phyloP scores from a whole-genome alignment of 768 basidiomycete genomes.

The Phanerochaete sordida region DNA sequence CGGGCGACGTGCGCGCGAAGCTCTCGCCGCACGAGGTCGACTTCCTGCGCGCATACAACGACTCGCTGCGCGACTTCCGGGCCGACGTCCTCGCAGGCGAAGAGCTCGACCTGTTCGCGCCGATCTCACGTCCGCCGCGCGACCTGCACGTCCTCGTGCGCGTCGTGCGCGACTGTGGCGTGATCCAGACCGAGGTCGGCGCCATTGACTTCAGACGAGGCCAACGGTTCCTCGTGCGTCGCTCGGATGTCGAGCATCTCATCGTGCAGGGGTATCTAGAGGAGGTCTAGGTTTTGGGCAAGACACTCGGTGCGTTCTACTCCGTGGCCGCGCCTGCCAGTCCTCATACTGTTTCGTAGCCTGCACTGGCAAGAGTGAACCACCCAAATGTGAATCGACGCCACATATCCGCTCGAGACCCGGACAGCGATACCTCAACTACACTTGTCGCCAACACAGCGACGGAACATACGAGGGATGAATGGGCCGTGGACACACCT shows the following conservation, averaged over 20 bases:
- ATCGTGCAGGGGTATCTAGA: conserved; percentile 93
- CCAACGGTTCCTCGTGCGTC: conserved; percentile 82
- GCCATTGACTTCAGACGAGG: conserved; percentile 89
- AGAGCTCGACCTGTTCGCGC: conserved; percentile 83
- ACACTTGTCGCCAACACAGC: no score
- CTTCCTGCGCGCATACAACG: conserved; percentile 79
- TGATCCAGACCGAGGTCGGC: conserved; percentile 89
- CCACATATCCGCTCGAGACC: no score
- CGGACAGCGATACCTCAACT: no score
- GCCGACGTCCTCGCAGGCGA: conserved; percentile 57
- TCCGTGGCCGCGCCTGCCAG: no score
- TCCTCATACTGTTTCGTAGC: no score
- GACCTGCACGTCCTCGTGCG: conserved; percentile 86
- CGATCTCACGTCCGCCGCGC: conserved; percentile 79
- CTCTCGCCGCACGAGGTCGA: conserved; percentile 82
- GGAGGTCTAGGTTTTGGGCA: conserved; percentile 73
- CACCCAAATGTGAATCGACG: no score
- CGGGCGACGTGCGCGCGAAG: conserved; percentile 58
- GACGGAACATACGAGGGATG: no score
- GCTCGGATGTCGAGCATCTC: conserved; percentile 90
- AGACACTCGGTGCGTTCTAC: no score
- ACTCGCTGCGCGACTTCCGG: conserved; percentile 79
- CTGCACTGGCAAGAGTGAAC: no score
- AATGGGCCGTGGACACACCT: no score
- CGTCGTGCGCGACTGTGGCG: conserved; percentile 86